Evolutionary conservation across 331 rosid species (phyloP), one percentile per base, ranked within the genome.

Genomic region (Rhamnella rubrinervis): DNA sequence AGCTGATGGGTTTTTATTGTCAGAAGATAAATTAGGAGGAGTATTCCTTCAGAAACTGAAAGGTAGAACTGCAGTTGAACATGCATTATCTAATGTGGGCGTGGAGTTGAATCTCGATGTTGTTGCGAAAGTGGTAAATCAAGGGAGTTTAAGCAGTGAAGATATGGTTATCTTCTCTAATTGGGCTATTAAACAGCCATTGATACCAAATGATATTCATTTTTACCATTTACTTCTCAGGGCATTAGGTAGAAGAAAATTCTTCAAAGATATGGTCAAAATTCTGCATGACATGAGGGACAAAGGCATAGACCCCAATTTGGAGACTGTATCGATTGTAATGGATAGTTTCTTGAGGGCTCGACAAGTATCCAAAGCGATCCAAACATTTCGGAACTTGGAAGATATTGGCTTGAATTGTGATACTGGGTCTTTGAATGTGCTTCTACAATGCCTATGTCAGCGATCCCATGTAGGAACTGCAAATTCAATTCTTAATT

Each of bases 171-270:
- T 79, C 20, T 90, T 93, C 66, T 93, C 88, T 49, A 75, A 86
- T 59, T 93, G 97, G 98, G 97, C 88, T 4, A 21, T 82, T 63
- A 87, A 81, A 67, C 90, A 85, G 51, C 86, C 92, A 2, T 26
- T 53, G 59, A 69, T 93, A 26, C 80, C 84, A 26, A 77, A 76
- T 12, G 70, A 85, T 63, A 31, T 85, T 63, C 44, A 14, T 39
- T 75, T 75, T 21, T 86, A 85, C 61, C 80, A 70, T 40, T 74
- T 93, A 55, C 52, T 90, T 63, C 82, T 90, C 65, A 93, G 82
- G 74, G 96, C 92, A 15, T 31, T 88, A 14, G 98, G 98, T 13
- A 88, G 97, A 75, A 88, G 97, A 66, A 88, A 88, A 9, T 86
- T 86, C 68, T 83, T 86, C 12, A 70, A 59, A 15, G 71, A 71